These are phyloP conservation scores for Penicillium roqueforti DNA, from an alignment of 495 filamentous ascomycete genomes.

Conservation along the genomic window DNA sequence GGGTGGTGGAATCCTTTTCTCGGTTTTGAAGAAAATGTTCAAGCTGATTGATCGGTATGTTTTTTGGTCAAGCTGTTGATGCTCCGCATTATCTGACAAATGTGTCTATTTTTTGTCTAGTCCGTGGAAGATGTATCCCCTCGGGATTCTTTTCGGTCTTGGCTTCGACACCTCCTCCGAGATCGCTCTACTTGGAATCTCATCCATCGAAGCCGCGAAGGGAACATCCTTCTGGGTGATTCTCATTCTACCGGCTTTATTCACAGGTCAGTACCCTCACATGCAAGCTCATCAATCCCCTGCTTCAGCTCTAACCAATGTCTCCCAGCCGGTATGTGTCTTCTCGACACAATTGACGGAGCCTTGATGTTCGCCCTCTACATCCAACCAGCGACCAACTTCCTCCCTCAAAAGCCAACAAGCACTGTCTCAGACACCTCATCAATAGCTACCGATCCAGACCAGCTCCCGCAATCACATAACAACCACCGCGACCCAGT, in stretches of 20 bases:
- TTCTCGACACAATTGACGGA: conserved; percentile 85
- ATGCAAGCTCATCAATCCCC: too few relatives aligned
- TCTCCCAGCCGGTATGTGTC: conserved; percentile 72
- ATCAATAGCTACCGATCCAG: conserved; percentile 14
- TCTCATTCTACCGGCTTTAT: conserved; percentile 84
- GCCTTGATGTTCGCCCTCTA: conserved; percentile 95
- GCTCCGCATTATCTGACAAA: neutral
- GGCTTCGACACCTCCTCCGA: conserved; percentile 97
- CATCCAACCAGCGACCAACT: conserved; percentile 54
- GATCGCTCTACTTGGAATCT: conserved; percentile 86
- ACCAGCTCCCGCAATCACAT: conserved; percentile 23
- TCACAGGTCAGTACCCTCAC: conserved; percentile 59
- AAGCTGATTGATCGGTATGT: conserved; percentile 68
- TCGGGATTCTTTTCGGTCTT: conserved; percentile 86
- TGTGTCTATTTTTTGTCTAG: conserved; percentile 20
- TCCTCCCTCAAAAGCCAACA: conserved; percentile 35
- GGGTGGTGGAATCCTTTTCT: conserved; percentile 70
- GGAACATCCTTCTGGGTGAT: conserved; percentile 94
- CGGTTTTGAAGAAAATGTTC: conserved; percentile 71
- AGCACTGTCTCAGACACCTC: conserved; percentile 11
- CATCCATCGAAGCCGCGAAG: conserved; percentile 74
- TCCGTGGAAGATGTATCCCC: conserved; percentile 95
- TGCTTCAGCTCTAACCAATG: neutral
- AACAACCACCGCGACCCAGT: conserved; percentile 62
- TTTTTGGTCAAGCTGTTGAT: neutral